A percentile compares a stretch with the other conserved stretches of the same genome.
phyloP scores from a whole-genome alignment of 2,329 filamentous ascomycete species.

The Penicillium sp. region DNA sequence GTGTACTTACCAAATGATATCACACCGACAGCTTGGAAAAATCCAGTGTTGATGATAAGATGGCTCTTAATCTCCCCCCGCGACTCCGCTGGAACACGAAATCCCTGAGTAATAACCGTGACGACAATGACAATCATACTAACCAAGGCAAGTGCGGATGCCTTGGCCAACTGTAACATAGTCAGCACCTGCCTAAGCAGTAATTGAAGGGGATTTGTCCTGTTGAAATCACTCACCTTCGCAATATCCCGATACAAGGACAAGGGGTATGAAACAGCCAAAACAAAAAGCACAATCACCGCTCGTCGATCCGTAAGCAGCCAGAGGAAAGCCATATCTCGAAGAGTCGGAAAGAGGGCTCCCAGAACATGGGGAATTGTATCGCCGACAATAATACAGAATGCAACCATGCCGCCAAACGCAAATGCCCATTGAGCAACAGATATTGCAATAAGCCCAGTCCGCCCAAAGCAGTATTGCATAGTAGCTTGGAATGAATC shows the following conservation, averaged over 20 bases:
- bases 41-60: constrained; percentile 79
- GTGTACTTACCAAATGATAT: constrained; percentile 83
- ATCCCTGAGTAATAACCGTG: constrained; percentile 84
- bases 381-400: constrained; percentile 96
- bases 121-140: constrained; percentile 91
- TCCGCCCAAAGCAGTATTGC: constrained; percentile 88
- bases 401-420: constrained; percentile 98
- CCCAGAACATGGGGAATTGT: constrained; percentile 88
- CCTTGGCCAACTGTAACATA: constrained; percentile 77
- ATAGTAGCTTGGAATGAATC: constrained; percentile 96
- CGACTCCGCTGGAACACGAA: constrained; percentile 71
- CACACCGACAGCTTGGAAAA: constrained; percentile 95
- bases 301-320: constrained; percentile 79
- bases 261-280: constrained; percentile 86
- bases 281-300: constrained; percentile 83
- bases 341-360: constrained; percentile 78
- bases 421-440: constrained; percentile 98
- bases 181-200: constrained; percentile 34
- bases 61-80: constrained; percentile 72
- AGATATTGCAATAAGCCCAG: constrained; percentile 85
- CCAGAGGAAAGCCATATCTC: constrained; percentile 75
- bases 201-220: background rate
- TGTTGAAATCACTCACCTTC: constrained; percentile 70
- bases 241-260: constrained; percentile 96
- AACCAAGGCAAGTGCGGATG: constrained; percentile 86